Conservation (phyloP, 208 protist genomes). For the Zelonia costaricensis region DNA sequence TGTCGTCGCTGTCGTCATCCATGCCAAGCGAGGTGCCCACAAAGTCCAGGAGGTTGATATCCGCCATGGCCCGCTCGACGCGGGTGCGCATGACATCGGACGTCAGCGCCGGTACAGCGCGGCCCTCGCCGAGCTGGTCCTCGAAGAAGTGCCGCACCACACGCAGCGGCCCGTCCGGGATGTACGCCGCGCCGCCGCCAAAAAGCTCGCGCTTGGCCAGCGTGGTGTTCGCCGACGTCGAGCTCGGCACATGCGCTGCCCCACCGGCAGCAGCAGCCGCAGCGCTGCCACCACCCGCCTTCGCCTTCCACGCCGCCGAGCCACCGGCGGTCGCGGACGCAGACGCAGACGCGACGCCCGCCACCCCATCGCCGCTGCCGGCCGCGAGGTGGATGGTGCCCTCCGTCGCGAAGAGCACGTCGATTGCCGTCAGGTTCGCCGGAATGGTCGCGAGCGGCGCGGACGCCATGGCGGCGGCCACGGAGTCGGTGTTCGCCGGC, state of each 20-base stretch:
- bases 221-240: conserved; percentile 12
- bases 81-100: conserved; percentile 65
- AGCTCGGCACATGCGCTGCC: conserved; percentile 3
- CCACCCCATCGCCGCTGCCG: conserved; percentile 3
- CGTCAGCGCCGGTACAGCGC: conserved; percentile 54
- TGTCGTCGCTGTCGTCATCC: conserved; percentile 44
- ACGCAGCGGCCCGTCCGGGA: conserved; percentile 50
- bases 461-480: conserved; percentile 12
- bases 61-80: conserved; percentile 60
- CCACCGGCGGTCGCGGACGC: conserved; percentile 1
- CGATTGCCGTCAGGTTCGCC: conserved; percentile 23
- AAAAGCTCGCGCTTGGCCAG: conserved; percentile 24
- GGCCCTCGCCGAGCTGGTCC: conserved; percentile 48
- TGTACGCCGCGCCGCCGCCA: conserved; percentile 20
- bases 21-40: conserved; percentile 35
- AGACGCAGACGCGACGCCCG: background rate
- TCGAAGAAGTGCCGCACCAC: conserved; percentile 64
- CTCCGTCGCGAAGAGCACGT: conserved; percentile 27
- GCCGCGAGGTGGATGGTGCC: conserved; percentile 19
- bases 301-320: conserved; percentile 20
- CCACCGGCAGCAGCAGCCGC: conserved; percentile 2
- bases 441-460: conserved; percentile 11
- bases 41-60: conserved; percentile 61
- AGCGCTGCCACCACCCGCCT: conserved; percentile 2
- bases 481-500: conserved; percentile 11